Evolutionary conservation across 1,284 basidiomycete species (phyloP), one percentile per base, ranked within the genome.

Genomic region (Trametes versicolor): DNA sequence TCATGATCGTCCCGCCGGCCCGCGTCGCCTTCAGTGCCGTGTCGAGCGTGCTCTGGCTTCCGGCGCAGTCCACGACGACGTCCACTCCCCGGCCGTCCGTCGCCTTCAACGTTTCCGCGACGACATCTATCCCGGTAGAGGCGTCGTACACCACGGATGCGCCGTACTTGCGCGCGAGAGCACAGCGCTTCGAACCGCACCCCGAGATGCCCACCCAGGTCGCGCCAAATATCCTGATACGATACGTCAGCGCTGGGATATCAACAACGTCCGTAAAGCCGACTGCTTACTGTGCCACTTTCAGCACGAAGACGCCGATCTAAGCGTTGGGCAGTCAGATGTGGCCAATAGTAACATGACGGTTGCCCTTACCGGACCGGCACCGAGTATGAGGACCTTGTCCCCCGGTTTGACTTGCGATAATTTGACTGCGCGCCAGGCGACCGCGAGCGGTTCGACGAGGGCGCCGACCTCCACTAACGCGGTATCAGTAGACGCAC

Each of bases 41-140:
- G 8, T 73, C 71, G 27, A 79, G 60, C 21, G 72, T 72, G 5
- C 58, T 60, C 57, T 77, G 73, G 3, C 69, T 63, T 8, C 77
- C 77, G 2, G 76, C 77, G 21, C 77, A 77, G 60, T 79, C 78
- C 63, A 76, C 77, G 2, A 75, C 73, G 45, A 77, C 71, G 56
- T 76, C 74, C 6, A 72, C 74, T n/a, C 77, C 77, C 17, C 61
- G 63, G 19, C 72, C 72, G 36, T 39, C 21, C 4, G 77, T 78
- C 15, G 71, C 68, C 41, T 68, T 55, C 12, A 62, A 49, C 7
- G 71, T 65, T 17, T 65, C 68, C 0, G 63, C 59, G 12, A 72
- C 67, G 21, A 76, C 65, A 55, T 75, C 69, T 4, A 48, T 36
- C 23, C 50, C 55, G 17, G 53, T 23, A 4, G 56, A 51, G 7